These are phyloP conservation scores for Amanita exitialis DNA, from an alignment of 768 basidiomycete species.

Conservation along the genomic window DNA sequence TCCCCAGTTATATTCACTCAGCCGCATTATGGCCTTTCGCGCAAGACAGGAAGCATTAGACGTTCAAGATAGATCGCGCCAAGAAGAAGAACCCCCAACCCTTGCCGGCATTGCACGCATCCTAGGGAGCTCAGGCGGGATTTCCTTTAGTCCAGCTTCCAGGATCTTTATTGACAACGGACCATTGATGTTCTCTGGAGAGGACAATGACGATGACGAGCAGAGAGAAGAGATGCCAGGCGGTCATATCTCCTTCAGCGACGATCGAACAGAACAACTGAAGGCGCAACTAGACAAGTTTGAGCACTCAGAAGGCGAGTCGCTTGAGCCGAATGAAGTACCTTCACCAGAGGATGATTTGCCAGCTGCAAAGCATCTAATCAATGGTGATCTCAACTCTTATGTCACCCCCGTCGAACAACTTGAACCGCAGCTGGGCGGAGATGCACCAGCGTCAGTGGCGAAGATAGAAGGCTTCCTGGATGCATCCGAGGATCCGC, in stretches of 20 bases:
- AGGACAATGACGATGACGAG: conserved; percentile 56
- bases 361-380: conserved; percentile 31
- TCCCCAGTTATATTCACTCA: conserved; percentile 68
- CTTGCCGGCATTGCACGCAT: conserved; percentile 44
- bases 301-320: conserved; percentile 32
- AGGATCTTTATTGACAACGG: conserved; percentile 40
- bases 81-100: conserved; percentile 23
- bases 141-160: conserved; percentile 51
- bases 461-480: conserved; percentile 55
- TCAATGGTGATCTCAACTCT: conserved; percentile 34
- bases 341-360: conserved; percentile 28
- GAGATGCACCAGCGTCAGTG: conserved; percentile 43
- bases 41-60: conserved; percentile 51
- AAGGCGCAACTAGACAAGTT: conserved; percentile 56
- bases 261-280: conserved; percentile 46
- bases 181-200: conserved; percentile 53
- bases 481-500: conserved; percentile 54
- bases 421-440: conserved; percentile 36
- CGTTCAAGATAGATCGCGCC: conserved; percentile 23
- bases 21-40: conserved; percentile 53
- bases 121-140: conserved; percentile 47
- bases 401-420: conserved; percentile 32
- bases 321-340: conserved; percentile 14
- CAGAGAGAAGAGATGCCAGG: conserved; percentile 26
- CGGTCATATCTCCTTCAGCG: conserved; percentile 37